These are phyloP conservation scores for Noccaea bulbosa DNA, from an alignment of 345 rosid genomes.

Conservation along the genomic window DNA sequence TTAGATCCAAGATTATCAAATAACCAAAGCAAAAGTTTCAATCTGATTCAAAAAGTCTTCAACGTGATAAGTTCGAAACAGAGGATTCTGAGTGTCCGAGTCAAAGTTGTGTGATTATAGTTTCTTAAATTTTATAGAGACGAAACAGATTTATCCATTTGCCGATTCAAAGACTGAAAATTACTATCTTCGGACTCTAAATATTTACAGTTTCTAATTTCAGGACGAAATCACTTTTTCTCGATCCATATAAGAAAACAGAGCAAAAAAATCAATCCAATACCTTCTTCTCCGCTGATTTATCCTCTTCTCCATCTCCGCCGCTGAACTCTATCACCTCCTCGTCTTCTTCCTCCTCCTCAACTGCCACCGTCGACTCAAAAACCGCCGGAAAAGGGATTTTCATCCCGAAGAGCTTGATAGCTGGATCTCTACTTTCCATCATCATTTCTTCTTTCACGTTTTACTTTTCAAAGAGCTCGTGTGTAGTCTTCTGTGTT, in stretches of 20 bases:
- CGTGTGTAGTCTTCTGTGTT: slow-evolving; percentile 1
- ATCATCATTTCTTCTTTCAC: slow-evolving; percentile 43
- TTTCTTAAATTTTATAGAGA: slow-evolving; percentile 12
- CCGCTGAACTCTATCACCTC: slow-evolving; percentile 20
- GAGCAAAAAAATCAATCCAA: slow-evolving; percentile 5
- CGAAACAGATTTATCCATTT: slow-evolving; percentile 2
- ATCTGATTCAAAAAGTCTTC: slow-evolving; percentile 1
- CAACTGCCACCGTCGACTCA: slow-evolving; percentile 5
- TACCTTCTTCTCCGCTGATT: slow-evolving; percentile 68
- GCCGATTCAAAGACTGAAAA: background rate
- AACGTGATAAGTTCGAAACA: slow-evolving; percentile 6
- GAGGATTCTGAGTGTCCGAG: slow-evolving; percentile 4
- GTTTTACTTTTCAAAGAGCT: slow-evolving; percentile 5
- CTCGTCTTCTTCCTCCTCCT: slow-evolving; percentile 28
- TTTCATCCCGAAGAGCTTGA: slow-evolving; percentile 82
- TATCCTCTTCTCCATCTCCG: slow-evolving; percentile 38
- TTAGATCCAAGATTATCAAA: slow-evolving; percentile 2
- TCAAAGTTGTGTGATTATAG: background rate
- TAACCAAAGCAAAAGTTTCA: background rate
- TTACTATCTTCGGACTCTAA: background rate
- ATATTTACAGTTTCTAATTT: background rate
- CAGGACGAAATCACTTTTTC: background rate
- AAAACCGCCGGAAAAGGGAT: slow-evolving; percentile 54
- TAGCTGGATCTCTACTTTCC: slow-evolving; percentile 61
- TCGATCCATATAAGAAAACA: background rate